Conservation (phyloP, 129 eudicot genomes). For the carrot (Daucus carota) region DNA sequence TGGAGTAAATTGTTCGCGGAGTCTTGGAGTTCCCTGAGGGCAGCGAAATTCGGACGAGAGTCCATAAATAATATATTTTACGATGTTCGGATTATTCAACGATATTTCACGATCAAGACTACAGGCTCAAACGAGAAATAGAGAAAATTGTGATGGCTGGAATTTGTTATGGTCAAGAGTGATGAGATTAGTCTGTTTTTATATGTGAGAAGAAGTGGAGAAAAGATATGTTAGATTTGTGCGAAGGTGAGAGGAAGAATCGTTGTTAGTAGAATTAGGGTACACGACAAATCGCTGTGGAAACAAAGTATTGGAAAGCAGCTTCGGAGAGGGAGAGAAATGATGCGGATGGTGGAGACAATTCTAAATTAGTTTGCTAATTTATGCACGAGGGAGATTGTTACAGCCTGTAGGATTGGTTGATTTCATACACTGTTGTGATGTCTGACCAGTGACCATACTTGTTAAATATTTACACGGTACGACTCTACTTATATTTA, state of each 20-base stretch:
- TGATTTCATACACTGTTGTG: not conserved
- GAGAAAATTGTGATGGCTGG: not conserved
- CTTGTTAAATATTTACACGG: not conserved
- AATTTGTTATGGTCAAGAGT: not conserved
- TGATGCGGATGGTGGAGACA: not conserved
- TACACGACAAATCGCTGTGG: not conserved
- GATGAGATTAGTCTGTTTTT: not conserved
- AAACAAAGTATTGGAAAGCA: not conserved
- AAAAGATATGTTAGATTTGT: not conserved
- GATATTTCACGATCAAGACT: too few relatives aligned
- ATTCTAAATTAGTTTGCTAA: not conserved
- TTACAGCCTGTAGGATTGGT: not conserved
- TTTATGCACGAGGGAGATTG: not conserved
- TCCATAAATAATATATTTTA: not conserved
- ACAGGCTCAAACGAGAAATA: too few relatives aligned
- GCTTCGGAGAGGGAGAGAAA: not conserved
- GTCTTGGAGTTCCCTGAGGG: constrained; percentile 57
- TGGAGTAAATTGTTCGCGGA: constrained; percentile 65
- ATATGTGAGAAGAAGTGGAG: not conserved
- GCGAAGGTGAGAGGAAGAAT: not conserved
- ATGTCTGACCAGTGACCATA: not conserved
- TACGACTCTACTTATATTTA: not conserved
- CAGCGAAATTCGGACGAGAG: constrained; percentile 45
- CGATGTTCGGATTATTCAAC: too few relatives aligned
- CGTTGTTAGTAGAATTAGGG: not conserved